A percentile compares a stretch with the other conserved stretches of the same genome.
Evolutionary conservation across 2,329 filamentous ascomycete species (phyloP).

Genomic region (Alternaria gaisen): DNA sequence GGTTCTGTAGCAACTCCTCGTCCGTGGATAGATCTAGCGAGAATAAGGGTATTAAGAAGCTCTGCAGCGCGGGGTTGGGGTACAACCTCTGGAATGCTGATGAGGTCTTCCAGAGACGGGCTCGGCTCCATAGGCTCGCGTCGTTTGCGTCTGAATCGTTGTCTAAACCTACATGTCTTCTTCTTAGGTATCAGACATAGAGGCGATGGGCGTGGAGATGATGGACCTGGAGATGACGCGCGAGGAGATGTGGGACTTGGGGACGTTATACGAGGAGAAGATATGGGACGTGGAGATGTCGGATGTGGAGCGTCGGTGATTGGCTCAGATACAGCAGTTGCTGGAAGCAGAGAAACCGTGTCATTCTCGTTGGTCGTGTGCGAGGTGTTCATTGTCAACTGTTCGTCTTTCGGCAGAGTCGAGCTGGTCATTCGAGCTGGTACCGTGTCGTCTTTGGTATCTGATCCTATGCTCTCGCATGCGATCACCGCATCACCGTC

Average conservation of each 20-base stretch:
- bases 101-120: neutral
- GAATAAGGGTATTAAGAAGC: neutral
- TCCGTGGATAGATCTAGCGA: neutral
- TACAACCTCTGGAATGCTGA: neutral
- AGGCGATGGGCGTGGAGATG: neutral
- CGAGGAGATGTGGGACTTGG: neutral
- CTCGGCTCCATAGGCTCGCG: neutral
- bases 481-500: neutral
- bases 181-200: neutral
- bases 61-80: neutral
- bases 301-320: neutral
- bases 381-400: neutral
- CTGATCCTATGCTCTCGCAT: rapidly evolving
- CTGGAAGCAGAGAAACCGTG: neutral
- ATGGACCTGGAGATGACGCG: neutral
- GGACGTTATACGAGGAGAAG: no score
- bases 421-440: neutral
- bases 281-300: neutral
- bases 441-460: neutral
- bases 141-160: neutral
- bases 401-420: neutral
- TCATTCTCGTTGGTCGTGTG: neutral
- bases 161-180: neutral
- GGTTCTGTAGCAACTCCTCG: neutral
- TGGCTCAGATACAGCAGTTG: neutral